Base-by-base conservation (phyloP, 805 yeast species). In the Jamesozyma lodderae region DNA sequence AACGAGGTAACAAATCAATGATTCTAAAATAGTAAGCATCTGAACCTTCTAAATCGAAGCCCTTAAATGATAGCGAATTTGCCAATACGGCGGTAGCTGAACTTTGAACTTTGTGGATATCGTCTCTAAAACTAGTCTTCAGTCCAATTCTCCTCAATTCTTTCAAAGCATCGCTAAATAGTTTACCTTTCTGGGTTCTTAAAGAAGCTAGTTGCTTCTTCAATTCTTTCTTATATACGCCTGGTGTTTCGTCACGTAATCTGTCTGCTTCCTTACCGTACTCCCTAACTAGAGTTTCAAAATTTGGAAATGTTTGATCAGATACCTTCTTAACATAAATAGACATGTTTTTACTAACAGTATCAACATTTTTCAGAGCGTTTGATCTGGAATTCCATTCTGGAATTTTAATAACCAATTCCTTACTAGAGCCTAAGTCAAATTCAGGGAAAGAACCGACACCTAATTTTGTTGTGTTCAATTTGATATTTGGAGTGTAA, bases 141-240 rank as follows among this genome's bases (percentile, higher is more conserved):
- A 92, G 60, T 1, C 99, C 99, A 53, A 84, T 75, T 41, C 77
- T 64, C 53, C 77, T 73, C 38, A 90, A 63, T 46, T 84, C 92
- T 44, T 77, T 77, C 42, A 92, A 61, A 0, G 87, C 73, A 41
- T 79, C 85, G 60, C 92, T 81, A 38, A 94, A 63, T 6, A 87
- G 60, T 46, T 80, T 81, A 42, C 79, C 69, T 61, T 92, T 92
- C 51, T 85, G 90, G n/a, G 79, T 70, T 52, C 81, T 83, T 59
- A 92, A 66, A 6, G 85, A 70, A 2, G 87, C 79, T 27, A 81
- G 60, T 1, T 66, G 53, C 55, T 81, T 81, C 62, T 87, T 86
- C 46, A 75, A 78, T 27, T 82, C 94, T 38, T 88, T 85, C 4
- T 73, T 79, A 46, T 70, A 66, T 3, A 64, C 70, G 1, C 63